Evolutionary conservation across 805 yeast species (phyloP).

Genomic region (Phaffomyces opuntiae): DNA sequence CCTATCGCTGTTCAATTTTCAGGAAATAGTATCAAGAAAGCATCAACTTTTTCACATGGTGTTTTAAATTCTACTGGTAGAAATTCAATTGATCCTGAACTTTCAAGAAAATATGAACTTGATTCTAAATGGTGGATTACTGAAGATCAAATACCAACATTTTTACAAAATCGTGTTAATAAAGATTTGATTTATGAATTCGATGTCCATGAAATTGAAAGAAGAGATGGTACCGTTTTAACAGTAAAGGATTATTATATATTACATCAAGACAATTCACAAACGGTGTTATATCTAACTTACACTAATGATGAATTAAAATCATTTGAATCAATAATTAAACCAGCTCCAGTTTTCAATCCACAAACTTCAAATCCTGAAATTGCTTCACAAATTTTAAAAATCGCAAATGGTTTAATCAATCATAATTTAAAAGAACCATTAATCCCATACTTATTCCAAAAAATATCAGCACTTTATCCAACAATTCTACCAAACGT

Average conservation of each 20-base stretch:
- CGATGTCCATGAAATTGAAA: conserved; percentile 47
- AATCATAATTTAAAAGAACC: conserved; percentile 20
- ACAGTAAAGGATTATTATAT: conserved; percentile 61
- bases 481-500: conserved; percentile 41
- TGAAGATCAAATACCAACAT: conserved; percentile 44
- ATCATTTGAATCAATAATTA: conserved; percentile 24
- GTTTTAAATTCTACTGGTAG: no score
- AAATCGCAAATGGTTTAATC: conserved; percentile 33
- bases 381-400: conserved; percentile 46
- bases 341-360: conserved; percentile 39
- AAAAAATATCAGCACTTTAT: conserved; percentile 27
- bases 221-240: conserved; percentile 46
- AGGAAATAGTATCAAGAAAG: conserved; percentile 7
- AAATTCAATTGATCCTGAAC: not conserved
- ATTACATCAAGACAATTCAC: conserved; percentile 67
- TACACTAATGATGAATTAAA: conserved; percentile 35
- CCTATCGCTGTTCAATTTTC: conserved; percentile 6
- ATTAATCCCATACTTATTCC: conserved; percentile 31
- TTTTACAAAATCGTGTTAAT: conserved; percentile 33
- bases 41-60: conserved; percentile 15
- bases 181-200: conserved; percentile 55
- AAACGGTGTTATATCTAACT: conserved; percentile 49
- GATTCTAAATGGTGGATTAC: conserved; percentile 61
- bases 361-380: conserved; percentile 39
- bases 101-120: conserved; percentile 19